A percentile compares a stretch with the other conserved stretches of the same genome.
phyloP scores from a whole-genome alignment of 129 eudicot genomes.

The Oenanthe sinensis region DNA sequence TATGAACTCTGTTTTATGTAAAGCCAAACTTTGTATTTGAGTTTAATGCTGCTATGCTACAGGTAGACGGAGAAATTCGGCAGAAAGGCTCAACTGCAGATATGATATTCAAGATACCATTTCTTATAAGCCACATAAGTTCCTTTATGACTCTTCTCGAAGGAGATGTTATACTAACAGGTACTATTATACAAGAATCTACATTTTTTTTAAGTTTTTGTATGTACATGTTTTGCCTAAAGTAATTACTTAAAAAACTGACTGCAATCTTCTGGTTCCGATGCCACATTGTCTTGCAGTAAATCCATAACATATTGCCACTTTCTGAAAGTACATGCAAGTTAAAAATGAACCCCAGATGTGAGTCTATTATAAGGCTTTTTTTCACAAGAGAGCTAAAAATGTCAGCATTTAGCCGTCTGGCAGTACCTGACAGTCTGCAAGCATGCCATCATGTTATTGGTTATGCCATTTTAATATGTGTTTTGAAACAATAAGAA shows the following conservation, averaged over 20 bases:
- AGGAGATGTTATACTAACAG: slow-evolving; percentile 92
- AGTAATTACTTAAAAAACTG: background rate
- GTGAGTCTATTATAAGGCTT: background rate
- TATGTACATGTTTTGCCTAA: background rate
- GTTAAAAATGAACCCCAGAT: background rate
- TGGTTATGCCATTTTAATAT: background rate
- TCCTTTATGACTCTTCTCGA: slow-evolving; percentile 83
- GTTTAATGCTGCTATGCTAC: slow-evolving; percentile 8
- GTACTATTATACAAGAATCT: slow-evolving; percentile 17
- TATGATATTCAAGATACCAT: slow-evolving; percentile 94
- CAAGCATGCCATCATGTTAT: background rate
- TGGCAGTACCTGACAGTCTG: background rate
- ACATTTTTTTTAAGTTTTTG: background rate
- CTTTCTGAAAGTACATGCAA: background rate
- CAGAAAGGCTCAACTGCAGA: slow-evolving; percentile 93
- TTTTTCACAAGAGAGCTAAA: background rate
- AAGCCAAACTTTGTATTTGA: slow-evolving; percentile 2
- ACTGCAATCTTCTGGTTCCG: background rate
- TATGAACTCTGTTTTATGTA: background rate
- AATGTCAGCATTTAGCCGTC: background rate
- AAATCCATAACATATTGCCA: background rate
- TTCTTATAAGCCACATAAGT: slow-evolving; percentile 90
- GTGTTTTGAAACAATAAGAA: background rate
- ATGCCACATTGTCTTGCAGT: background rate
- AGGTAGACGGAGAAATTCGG: slow-evolving; percentile 92